A percentile compares a stretch with the other conserved stretches of the same genome.
Evolutionary conservation across 345 rosid species (phyloP).

Genomic region (Eucalyptus pumila): DNA sequence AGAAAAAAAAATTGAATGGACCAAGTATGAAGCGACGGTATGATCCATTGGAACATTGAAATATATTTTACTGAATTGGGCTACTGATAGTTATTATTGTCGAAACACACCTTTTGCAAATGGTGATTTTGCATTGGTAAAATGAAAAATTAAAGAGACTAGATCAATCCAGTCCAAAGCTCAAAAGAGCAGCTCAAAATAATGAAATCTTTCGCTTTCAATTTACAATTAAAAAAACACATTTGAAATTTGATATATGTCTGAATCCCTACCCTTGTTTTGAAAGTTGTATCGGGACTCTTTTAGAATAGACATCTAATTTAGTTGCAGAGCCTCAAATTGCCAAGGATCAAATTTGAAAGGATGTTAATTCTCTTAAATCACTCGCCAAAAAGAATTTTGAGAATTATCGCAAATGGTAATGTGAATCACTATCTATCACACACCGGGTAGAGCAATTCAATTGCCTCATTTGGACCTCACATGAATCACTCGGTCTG

Average conservation of each 20-base stretch:
- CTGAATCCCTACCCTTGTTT: background rate
- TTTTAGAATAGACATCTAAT: background rate
- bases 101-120: background rate
- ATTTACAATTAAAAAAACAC: background rate
- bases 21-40: background rate
- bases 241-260: background rate
- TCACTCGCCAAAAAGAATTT: background rate
- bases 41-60: background rate
- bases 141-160: background rate
- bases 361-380: background rate
- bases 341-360: background rate
- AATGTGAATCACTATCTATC: background rate
- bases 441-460: background rate
- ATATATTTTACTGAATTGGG: background rate
- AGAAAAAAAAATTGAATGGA: background rate
- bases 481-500: background rate
- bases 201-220: background rate
- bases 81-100: background rate
- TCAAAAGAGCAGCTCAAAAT: background rate
- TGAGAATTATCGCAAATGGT: background rate
- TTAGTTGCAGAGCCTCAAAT: background rate
- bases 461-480: background rate
- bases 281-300: background rate
- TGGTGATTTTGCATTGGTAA: background rate
- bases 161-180: rapidly evolving